Conservation (phyloP, 495 filamentous ascomycete species). For the Neurospora hispaniola region DNA sequence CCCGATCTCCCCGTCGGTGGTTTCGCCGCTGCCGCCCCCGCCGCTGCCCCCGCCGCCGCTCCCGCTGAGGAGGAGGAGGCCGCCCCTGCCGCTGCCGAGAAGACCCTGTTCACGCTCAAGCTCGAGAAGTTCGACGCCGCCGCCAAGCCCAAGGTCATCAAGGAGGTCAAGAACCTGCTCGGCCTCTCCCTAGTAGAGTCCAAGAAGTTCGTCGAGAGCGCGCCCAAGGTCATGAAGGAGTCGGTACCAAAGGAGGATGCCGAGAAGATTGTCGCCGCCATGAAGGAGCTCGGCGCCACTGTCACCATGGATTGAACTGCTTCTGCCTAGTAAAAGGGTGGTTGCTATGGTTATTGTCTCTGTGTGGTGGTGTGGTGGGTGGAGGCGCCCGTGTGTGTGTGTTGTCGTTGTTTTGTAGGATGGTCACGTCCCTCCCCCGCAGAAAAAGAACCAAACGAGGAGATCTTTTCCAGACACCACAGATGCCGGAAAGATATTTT, state of each 20-base stretch:
- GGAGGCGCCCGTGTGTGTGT: not conserved
- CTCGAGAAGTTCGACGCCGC: constrained; percentile 76
- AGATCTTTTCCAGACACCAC: not conserved
- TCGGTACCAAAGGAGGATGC: constrained; percentile 95
- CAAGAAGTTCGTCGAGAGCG: constrained; percentile 99
- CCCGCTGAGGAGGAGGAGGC: constrained; percentile 73
- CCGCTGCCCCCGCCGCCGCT: constrained; percentile 39
- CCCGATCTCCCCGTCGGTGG: constrained; percentile 92
- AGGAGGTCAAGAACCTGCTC: constrained; percentile 95
- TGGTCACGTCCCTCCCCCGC: not conserved
- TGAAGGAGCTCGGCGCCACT: constrained; percentile 86
- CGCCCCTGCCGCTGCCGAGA: constrained; percentile 77
- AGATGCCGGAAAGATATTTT: not conserved
- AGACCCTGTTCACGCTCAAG: constrained; percentile 95
- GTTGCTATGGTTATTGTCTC: not conserved
- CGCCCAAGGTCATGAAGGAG: constrained; percentile 97
- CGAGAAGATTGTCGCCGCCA: constrained; percentile 90
- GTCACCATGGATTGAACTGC: constrained; percentile 73
- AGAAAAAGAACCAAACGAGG: not conserved
- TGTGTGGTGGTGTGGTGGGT: not conserved
- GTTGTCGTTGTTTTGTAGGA: not conserved
- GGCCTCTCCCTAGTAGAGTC: constrained; percentile 95
- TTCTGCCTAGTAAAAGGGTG: constrained; percentile 1
- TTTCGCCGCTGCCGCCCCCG: constrained; percentile 47
- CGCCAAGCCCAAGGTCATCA: constrained; percentile 97